phyloP scores from a whole-genome alignment of 2,329 filamentous ascomycete species.

The Colletotrichum orbiculare region DNA sequence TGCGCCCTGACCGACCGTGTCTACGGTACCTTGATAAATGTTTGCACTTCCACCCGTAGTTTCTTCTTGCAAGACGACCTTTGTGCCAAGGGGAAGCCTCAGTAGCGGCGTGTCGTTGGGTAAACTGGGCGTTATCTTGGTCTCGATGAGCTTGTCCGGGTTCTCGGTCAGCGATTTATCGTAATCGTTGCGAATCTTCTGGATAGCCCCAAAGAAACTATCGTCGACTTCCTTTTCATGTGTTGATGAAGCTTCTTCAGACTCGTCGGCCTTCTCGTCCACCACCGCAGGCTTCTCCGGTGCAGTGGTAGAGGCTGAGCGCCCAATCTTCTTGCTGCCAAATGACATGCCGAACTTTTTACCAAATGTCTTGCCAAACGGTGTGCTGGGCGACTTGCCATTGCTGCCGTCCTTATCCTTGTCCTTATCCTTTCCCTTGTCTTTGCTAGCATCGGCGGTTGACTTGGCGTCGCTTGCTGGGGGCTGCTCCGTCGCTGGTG shows the following conservation, averaged over 20 bases:
- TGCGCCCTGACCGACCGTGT: conserved; percentile 78
- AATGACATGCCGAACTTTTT: conserved; percentile 75
- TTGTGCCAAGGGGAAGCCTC: conserved; percentile 75
- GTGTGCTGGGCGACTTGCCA: conserved; percentile 66
- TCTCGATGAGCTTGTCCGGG: conserved; percentile 67
- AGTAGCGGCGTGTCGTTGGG: conserved; percentile 81
- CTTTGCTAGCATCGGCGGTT: conserved; percentile 55
- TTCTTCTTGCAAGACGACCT: conserved; percentile 77
- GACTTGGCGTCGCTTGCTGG: conserved; percentile 54
- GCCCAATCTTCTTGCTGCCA: conserved; percentile 84
- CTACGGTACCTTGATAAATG: conserved; percentile 90
- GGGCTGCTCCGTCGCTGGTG: conserved; percentile 57
- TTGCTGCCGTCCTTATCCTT: conserved; percentile 60
- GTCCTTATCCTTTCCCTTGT: conserved; percentile 58
- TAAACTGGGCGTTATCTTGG: conserved; percentile 74
- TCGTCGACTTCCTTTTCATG: conserved; percentile 81
- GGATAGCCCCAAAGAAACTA: conserved; percentile 77
- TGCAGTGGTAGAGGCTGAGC: conserved; percentile 72
- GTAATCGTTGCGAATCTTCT: conserved; percentile 79
- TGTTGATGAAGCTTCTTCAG: conserved; percentile 66
- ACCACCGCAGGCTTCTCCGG: conserved; percentile 78
- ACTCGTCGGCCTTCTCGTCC: conserved; percentile 82
- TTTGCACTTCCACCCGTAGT: conserved; percentile 79
- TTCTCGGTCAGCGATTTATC: conserved; percentile 71
- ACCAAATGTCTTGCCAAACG: conserved; percentile 87